These are phyloP conservation scores for Diaporthe nobilis DNA, from an alignment of 2,329 filamentous ascomycete species.

Conservation along the genomic window DNA sequence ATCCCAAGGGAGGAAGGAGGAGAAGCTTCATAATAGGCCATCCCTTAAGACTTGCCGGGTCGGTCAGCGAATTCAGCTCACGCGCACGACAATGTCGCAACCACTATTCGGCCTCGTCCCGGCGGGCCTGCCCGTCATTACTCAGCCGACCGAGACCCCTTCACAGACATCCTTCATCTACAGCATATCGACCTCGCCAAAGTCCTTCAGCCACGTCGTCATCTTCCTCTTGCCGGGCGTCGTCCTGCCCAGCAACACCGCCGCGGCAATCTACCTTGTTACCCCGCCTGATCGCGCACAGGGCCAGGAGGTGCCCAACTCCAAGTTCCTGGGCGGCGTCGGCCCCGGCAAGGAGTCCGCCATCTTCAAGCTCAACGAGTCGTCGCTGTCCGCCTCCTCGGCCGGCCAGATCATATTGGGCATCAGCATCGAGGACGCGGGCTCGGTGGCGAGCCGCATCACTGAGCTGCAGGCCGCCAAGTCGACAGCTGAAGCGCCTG, in stretches of 20 bases:
- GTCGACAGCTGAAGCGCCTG: conserved; percentile 41
- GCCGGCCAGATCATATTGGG: conserved; percentile 78
- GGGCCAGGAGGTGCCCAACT: conserved; percentile 66
- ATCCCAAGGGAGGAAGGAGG: background rate
- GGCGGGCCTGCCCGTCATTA: conserved; percentile 71
- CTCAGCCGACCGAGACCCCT: conserved; percentile 66
- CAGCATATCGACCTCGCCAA: conserved; percentile 59
- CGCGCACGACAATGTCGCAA: conserved; percentile 54
- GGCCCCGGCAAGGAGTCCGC: conserved; percentile 92
- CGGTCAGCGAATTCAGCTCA: conserved; percentile 11
- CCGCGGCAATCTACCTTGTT: conserved; percentile 90
- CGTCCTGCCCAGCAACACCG: conserved; percentile 79
- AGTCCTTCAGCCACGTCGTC: conserved; percentile 83
- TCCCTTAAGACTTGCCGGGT: background rate
- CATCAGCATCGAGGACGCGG: conserved; percentile 83
- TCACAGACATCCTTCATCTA: conserved; percentile 71
- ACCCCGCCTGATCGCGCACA: conserved; percentile 59
- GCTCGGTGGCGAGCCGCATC: conserved; percentile 79
- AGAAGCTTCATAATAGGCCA: background rate
- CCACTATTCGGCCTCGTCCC: conserved; percentile 73
- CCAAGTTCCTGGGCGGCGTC: conserved; percentile 89
- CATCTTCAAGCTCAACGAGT: conserved; percentile 79
- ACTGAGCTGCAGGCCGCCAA: conserved; percentile 67
- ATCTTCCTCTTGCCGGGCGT: conserved; percentile 89
- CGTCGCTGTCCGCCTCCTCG: conserved; percentile 44